A percentile compares a stretch with the other conserved stretches of the same genome.
These are phyloP conservation scores for Symbiotaphrina buchneri DNA, from an alignment of 495 filamentous ascomycete genomes.

Conservation along the genomic window DNA sequence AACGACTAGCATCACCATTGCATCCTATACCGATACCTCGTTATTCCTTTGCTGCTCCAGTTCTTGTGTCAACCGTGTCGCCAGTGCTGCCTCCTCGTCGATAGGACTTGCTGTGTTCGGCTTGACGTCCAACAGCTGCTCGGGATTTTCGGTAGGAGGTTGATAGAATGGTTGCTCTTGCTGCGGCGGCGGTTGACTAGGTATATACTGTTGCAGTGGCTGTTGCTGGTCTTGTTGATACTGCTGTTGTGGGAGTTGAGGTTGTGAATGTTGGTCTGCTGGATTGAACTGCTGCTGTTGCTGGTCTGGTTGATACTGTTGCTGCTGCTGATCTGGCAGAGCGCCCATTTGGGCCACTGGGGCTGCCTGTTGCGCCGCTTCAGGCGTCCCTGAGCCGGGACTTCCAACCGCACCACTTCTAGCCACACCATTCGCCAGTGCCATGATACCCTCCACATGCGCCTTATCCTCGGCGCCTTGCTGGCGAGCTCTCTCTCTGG, in stretches of 20 bases:
- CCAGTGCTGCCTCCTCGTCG: no score
- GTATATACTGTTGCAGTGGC: neutral
- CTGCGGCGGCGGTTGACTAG: neutral
- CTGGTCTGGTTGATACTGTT: neutral
- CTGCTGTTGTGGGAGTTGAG: neutral
- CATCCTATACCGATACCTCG: no score
- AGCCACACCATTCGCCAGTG: conserved; percentile 23
- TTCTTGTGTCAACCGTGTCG: no score
- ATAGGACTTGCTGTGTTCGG: no score
- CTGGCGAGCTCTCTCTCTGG: conserved; percentile 43
- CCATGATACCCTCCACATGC: conserved; percentile 49
- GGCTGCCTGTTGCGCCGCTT: neutral
- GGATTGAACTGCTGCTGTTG: neutral
- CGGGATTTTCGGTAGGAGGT: neutral
- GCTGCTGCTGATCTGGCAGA: no score
- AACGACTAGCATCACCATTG: no score
- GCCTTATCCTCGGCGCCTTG: conserved; percentile 48
- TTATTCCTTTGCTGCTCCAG: no score
- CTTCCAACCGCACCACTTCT: neutral
- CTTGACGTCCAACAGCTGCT: neutral
- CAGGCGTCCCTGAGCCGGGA: neutral
- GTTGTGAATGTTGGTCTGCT: neutral
- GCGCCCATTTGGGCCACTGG: no score
- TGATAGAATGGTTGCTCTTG: neutral
- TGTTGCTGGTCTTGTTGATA: neutral